Evolutionary conservation across 371 early-diverging fungal genomes (phyloP).

Genomic region (Mortierella sp.): DNA sequence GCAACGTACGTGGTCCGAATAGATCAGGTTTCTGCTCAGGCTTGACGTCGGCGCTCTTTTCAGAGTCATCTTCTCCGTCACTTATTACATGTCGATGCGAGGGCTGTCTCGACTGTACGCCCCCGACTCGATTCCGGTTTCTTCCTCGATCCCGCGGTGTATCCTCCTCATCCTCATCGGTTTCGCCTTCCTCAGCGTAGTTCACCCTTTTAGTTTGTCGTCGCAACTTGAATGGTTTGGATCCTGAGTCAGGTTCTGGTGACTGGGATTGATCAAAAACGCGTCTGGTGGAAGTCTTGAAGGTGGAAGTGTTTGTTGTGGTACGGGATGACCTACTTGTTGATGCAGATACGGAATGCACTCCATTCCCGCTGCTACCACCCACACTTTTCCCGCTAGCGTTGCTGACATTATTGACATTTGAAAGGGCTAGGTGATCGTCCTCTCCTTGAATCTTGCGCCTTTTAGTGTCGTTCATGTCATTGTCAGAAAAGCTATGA

Average conservation of each 20-base stretch:
- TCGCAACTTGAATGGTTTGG: conserved; percentile 9
- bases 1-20: conserved; percentile 29
- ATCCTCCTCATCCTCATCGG: conserved; percentile 24
- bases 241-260: neutral
- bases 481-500: conserved; percentile 19
- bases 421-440: neutral
- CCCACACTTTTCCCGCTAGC: neutral
- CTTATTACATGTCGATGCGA: conserved; percentile 9
- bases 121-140: neutral
- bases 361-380: neutral
- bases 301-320: neutral
- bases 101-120: conserved; percentile 7
- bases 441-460: conserved; percentile 35
- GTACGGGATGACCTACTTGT: neutral
- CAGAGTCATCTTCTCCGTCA: conserved; percentile 27
- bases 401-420: neutral
- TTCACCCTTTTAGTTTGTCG: conserved; percentile 47
- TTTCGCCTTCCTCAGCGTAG: conserved; percentile 50
- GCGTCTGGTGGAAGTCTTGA: neutral
- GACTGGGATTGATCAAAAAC: neutral
- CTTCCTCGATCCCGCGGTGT: conserved; percentile 12
- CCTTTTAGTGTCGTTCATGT: conserved; percentile 45
- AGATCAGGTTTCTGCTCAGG: conserved; percentile 4
- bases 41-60: conserved; percentile 14
- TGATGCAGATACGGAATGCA: neutral